Percentiles rank a stretch among this genome's conserved stretches.
These are phyloP conservation scores for Cenchrus purpureus DNA, from an alignment of 176 grass and related monocot genomes.

Conservation along the genomic window DNA sequence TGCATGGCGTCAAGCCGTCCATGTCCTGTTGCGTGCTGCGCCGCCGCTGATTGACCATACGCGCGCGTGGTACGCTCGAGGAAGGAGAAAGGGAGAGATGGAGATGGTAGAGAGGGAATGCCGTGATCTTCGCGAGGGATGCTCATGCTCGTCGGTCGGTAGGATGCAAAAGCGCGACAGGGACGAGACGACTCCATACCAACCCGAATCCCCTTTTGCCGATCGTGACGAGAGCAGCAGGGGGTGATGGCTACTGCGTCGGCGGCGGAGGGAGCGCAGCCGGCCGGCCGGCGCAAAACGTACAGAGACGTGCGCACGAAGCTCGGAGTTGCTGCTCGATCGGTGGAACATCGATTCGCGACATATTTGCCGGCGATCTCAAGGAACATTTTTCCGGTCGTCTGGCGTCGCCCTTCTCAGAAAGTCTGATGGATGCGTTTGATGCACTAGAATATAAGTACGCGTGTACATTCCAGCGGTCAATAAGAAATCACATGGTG, in stretches of 20 bases:
- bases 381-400: constrained; percentile 8
- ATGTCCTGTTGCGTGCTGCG: not conserved
- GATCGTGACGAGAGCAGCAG: not conserved
- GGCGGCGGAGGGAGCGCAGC: too few species aligned
- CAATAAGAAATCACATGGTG: too few species aligned
- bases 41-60: not conserved
- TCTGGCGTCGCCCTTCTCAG: not conserved
- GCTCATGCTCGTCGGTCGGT: constrained; percentile 35
- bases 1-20: not conserved
- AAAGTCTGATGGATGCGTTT: not conserved
- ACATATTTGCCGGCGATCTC: constrained; percentile 34
- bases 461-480: too few species aligned
- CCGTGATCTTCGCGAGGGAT: constrained; percentile 23
- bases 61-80: not conserved
- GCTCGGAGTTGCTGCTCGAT: not conserved
- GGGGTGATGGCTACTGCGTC: too few species aligned
- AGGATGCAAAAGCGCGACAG: constrained; percentile 7
- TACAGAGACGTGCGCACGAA: not conserved
- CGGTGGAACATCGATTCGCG: constrained; percentile 41
- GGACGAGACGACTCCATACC: constrained; percentile 12
- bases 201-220: not conserved
- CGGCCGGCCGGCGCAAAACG: too few species aligned
- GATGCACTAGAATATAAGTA: too few species aligned
- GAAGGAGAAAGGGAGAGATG: not conserved
- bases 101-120: not conserved